Percentiles rank a stretch among this genome's conserved stretches.
phyloP scores from a whole-genome alignment of 805 yeast genomes.

The Ogataea methanolica region DNA sequence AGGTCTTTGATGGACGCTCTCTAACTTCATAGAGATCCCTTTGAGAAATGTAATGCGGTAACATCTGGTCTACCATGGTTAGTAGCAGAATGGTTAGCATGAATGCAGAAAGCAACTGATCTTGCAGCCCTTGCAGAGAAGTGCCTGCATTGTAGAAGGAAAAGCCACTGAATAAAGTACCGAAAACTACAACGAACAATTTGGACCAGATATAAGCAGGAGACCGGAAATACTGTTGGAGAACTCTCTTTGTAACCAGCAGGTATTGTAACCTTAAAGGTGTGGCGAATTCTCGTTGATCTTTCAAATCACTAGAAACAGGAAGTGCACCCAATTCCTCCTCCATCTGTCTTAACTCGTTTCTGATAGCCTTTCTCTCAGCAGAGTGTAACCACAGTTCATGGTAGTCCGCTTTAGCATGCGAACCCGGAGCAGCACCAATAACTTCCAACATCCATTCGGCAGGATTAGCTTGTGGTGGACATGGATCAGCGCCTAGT shows the following conservation, averaged over 20 bases:
- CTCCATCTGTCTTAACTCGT: slow-evolving; percentile 64
- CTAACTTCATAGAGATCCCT: slow-evolving; percentile 68
- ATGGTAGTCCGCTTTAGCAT: slow-evolving; percentile 65
- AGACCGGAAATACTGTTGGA: slow-evolving; percentile 55
- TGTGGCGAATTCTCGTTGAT: slow-evolving; percentile 40
- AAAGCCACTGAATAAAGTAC: too few species aligned
- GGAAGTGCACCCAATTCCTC: slow-evolving; percentile 42
- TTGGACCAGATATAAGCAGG: too few species aligned
- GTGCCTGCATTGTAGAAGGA: too few species aligned
- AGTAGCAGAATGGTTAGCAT: too few species aligned
- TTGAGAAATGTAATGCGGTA: slow-evolving; percentile 56
- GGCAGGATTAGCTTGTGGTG: slow-evolving; percentile 70
- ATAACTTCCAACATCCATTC: slow-evolving; percentile 90
- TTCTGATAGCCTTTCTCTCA: slow-evolving; percentile 54
- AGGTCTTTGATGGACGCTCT: slow-evolving; percentile 70
- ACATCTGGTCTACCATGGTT: too few species aligned
- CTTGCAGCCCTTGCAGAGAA: too few species aligned
- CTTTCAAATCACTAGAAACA: slow-evolving; percentile 28
- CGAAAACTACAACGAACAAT: too few species aligned
- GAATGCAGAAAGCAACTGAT: too few species aligned
- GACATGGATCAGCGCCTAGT: too few species aligned
- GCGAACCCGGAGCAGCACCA: slow-evolving; percentile 80
- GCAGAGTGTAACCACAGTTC: slow-evolving; percentile 74
- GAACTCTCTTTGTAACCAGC: slow-evolving; percentile 46
- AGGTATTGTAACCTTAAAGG: slow-evolving; percentile 35